Evolutionary conservation across 1,139 yeast genomes (phyloP), one percentile per base, ranked within the genome.

Genomic region (Debaryomyces robertsiae): DNA sequence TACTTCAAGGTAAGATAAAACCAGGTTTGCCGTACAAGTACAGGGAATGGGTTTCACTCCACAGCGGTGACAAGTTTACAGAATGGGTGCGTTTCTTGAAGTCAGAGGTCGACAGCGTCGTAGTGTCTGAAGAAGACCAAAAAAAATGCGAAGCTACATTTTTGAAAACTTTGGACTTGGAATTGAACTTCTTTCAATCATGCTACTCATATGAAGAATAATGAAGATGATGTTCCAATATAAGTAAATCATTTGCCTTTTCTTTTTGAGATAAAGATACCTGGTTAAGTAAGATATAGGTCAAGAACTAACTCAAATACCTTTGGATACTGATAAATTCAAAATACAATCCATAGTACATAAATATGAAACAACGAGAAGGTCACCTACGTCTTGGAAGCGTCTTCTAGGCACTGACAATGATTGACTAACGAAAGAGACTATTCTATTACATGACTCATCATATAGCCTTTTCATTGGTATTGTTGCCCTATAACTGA

Each of bases 41-140:
- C 45, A 66, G 68, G 39, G 78, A 73, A 39, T 78, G 82, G 83
- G 70, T 77, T 31, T 60, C 59, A 45, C 55, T 79, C 44, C 79
- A 79, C 54, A 64, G 74, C 49, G 80, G 82, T 18, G 59, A 60
- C 9, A 71, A 58, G 22, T 73, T 79, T 49, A 57, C 65, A 16
- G 52, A 47, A 3, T 78, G 82, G 82, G 74, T 73, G 6, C 46
- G 58, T 2, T 77, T 77, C 43, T 58, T 78, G 36, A 59, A 54
- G 32, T 43, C 47, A 2, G 81, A 77, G 48, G 77, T 77, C 2
- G 66, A 73, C 37, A 55, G 77, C 42, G 70, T 63, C 0, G 55
- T 52, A 6, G 40, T 44, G 18, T 41, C 51, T 1, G 43, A 41
- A 3, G 46, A 46, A 3, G 53, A 53, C 27, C 35, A 40, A 13